Evolutionary conservation across 176 grass and related monocot species (phyloP), one percentile per base, ranked within the genome.

Genomic region (Typha latifolia): DNA sequence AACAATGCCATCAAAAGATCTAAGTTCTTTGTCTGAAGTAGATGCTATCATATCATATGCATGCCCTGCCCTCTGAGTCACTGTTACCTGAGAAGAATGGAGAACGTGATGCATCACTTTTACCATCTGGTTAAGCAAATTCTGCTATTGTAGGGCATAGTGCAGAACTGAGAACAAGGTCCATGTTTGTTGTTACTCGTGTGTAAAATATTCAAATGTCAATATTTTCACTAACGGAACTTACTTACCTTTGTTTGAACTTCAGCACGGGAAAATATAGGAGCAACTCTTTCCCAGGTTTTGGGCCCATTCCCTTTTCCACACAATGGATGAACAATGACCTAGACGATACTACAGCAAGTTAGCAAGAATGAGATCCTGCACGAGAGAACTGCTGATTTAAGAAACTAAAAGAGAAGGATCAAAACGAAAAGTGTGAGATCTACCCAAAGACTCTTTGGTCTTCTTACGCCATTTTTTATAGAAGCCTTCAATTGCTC

Each of bases 301-400:
- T 63, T 86, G 23, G 52, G 8, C 31, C 88, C 92, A 75, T 72
- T 86, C 71, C 80, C 82, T 86, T 96, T 96, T 77, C 92, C 92
- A 75, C 92, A 96, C 5, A 89, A 69, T 73, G 92, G 92, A 78
- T 96, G 92, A 48, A 96, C 88, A 84, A 96, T 85, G 77, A 96
- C 82, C 92, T 96, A 64, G 47, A 91, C 27, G n/a, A 37, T 37
- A 32, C 24, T 51, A 69, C 63, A 62, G 13, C 32, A 72, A 68
- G 47, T 69, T 51, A 70, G 50, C 47, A 26, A 62, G 64, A 34
- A 29, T 49, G 27, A 62, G 32, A 67, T 27, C 22, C 34, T 57
- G 22, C 12, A 51, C 20, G 20, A 65, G n/a, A 51, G 14, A 77
- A 10, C 53, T 61, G 15, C 48, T 62, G 51, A 51, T 66, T 64